These are phyloP conservation scores for Pichia sp. DNA, from an alignment of 1,139 yeast genomes.

Conservation along the genomic window DNA sequence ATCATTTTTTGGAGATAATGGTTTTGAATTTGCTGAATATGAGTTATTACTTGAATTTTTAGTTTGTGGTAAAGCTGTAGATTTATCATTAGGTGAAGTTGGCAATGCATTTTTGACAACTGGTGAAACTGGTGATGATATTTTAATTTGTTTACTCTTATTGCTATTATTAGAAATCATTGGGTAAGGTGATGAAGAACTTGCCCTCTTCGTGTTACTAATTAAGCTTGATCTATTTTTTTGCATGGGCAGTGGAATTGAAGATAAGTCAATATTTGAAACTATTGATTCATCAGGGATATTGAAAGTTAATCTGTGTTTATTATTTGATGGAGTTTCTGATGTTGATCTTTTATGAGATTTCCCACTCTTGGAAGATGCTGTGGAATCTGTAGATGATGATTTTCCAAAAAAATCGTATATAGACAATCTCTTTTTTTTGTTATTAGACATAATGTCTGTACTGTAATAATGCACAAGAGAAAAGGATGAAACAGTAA, in stretches of 20 bases:
- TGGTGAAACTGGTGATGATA: conserved; percentile 2
- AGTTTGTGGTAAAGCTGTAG: not conserved
- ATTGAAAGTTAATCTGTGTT: conserved; percentile 7
- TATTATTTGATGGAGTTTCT: not conserved
- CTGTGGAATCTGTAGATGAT: not conserved
- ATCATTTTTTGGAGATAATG: not conserved
- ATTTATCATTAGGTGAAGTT: not conserved
- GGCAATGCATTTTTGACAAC: not conserved
- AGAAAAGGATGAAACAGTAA: not conserved
- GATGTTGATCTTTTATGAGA: conserved; percentile 5
- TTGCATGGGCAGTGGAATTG: conserved; percentile 4
- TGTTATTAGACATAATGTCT: conserved; percentile 6
- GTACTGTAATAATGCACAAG: not conserved
- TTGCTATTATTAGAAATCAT: not conserved
- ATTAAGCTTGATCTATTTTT: not conserved
- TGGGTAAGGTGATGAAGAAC: not conserved
- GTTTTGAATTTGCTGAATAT: not conserved
- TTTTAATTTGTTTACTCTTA: not conserved
- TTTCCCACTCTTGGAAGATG: not conserved
- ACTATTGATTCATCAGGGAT: conserved; percentile 12
- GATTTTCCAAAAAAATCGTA: conserved; percentile 12
- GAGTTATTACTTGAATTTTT: not conserved
- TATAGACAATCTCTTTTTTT: conserved; percentile 11
- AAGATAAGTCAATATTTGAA: conserved; percentile 1
- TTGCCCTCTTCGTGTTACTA: not conserved